A percentile compares a stretch with the other conserved stretches of the same genome.
Conservation (phyloP, 495 filamentous ascomycete species). For the Terfezia claveryi region DNA sequence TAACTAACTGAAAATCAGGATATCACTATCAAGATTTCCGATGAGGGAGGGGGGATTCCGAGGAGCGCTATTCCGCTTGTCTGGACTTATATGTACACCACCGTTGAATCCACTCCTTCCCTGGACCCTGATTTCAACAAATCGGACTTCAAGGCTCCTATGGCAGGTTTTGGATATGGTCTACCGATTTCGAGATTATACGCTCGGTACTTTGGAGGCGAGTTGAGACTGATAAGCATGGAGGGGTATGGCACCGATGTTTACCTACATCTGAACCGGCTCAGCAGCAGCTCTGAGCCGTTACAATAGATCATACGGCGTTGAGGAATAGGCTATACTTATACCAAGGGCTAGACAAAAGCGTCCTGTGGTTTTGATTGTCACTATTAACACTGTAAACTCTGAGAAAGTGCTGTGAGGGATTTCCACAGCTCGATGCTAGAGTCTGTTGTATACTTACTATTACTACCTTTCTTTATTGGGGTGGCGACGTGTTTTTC, state of each 20-base stretch:
- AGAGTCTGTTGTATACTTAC: too few relatives aligned
- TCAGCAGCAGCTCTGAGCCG: conserved; percentile 87
- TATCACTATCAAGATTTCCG: conserved; percentile 92
- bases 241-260: conserved; percentile 98
- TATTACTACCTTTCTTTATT: too few relatives aligned
- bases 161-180: conserved; percentile 96
- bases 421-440: too few relatives aligned
- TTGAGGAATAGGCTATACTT: not conserved
- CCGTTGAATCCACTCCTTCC: conserved; percentile 82
- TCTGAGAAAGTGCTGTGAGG: too few relatives aligned
- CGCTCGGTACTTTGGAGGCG: conserved; percentile 90
- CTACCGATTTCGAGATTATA: conserved; percentile 84
- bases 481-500: too few relatives aligned
- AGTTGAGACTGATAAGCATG: conserved; percentile 96
- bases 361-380: too few relatives aligned
- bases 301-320: conserved; percentile 50
- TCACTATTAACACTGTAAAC: too few relatives aligned
- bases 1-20: conserved; percentile 26
- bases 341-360: too few relatives aligned
- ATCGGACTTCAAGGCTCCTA: conserved; percentile 97
- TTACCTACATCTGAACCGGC: conserved; percentile 87
- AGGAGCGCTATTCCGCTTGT: conserved; percentile 79
- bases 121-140: conserved; percentile 96
- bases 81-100: conserved; percentile 99
- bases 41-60: conserved; percentile 90